Evolutionary conservation across 192 early-diverging fungal species (phyloP).

Genomic region (Kappamyces sp.): DNA sequence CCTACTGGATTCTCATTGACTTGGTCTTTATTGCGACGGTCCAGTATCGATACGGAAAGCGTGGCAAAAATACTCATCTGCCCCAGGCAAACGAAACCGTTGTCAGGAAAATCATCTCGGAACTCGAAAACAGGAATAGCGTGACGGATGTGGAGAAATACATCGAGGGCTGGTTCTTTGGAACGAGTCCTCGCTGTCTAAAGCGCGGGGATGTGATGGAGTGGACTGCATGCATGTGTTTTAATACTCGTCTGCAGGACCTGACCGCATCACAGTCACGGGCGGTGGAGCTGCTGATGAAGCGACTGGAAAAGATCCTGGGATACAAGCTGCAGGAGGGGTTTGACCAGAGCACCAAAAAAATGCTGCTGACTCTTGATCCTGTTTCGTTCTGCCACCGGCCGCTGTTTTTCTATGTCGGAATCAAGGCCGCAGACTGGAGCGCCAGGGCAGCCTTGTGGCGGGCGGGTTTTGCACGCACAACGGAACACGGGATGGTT

Average conservation of each 20-base stretch:
- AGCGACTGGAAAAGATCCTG: not conserved
- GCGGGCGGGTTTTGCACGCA: no score
- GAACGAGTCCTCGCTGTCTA: conserved; percentile 2
- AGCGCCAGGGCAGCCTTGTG: no score
- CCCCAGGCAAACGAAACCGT: conserved; percentile 9
- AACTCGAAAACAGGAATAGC: conserved; percentile 7
- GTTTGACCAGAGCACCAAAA: not conserved
- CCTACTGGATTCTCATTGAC: not conserved
- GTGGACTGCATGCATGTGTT: conserved; percentile 7
- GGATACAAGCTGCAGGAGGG: conserved; percentile 5
- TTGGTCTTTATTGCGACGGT: conserved; percentile 2
- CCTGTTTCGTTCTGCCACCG: conserved; percentile 2
- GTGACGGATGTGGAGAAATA: conserved; percentile 1
- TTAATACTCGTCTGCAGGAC: not conserved
- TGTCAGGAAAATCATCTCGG: conserved; percentile 3
- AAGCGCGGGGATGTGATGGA: conserved; percentile 6
- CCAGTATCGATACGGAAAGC: conserved; percentile 6
- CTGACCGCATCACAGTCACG: not conserved
- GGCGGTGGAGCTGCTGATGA: not conserved
- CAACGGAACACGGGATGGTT: no score
- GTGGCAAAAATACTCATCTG: conserved; percentile 1
- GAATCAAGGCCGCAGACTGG: no score
- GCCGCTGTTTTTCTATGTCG: conserved; percentile 7
- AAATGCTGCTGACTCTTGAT: conserved; percentile 16
- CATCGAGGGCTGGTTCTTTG: conserved; percentile 15